Evolutionary conservation across 148 eudicot genomes (phyloP).

Genomic region (Limonium bicolor): DNA sequence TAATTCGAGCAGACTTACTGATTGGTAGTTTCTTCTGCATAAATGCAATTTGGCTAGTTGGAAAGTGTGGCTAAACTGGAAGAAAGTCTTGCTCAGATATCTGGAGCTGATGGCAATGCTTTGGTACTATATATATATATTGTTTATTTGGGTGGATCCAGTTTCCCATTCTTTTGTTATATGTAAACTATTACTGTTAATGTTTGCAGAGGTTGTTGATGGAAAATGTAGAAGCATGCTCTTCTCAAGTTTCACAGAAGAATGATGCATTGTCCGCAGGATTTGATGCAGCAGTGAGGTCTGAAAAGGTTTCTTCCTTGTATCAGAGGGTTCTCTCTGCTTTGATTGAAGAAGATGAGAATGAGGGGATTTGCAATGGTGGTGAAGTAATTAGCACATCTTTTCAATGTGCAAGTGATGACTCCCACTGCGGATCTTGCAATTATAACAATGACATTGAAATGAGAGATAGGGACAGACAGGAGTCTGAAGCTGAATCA

Average conservation of each 20-base stretch:
- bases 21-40: not conserved
- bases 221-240: constrained; percentile 13
- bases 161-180: not conserved
- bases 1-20: not conserved
- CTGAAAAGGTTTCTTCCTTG: constrained; percentile 23
- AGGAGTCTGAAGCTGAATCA: constrained; percentile 46
- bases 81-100: constrained; percentile 17
- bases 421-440: constrained; percentile 43
- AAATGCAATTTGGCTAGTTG: constrained; percentile 10
- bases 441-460: constrained; percentile 35
- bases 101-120: constrained; percentile 15
- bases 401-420: constrained; percentile 43
- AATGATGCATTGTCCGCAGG: constrained; percentile 11
- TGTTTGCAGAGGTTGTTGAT: constrained; percentile 15
- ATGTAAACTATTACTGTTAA: not conserved
- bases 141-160: constrained; percentile 2
- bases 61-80: constrained; percentile 23
- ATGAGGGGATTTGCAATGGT: constrained; percentile 22
- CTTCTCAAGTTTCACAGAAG: constrained; percentile 11
- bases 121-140: constrained; percentile 14
- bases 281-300: constrained; percentile 13
- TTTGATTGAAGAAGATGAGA: constrained; percentile 44
- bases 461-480: constrained; percentile 31
- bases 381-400: constrained; percentile 28
- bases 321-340: constrained; percentile 44